Percentiles rank a stretch among this genome's conserved stretches.
Evolutionary conservation across 768 basidiomycete genomes (phyloP).

Genomic region (Rhodotorula kratochvilovae): DNA sequence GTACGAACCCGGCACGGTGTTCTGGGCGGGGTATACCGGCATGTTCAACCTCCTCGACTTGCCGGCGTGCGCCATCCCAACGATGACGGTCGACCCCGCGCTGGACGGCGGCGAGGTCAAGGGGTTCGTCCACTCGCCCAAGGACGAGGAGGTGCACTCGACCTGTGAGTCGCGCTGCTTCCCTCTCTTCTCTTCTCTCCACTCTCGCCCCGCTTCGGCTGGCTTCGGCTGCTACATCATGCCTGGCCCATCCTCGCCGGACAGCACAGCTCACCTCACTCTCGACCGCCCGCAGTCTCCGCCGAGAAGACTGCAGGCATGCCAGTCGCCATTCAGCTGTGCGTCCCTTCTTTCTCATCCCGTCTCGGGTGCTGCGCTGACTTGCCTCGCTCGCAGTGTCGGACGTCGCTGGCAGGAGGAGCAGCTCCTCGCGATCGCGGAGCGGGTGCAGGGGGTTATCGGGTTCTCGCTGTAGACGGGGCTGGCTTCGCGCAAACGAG

Average conservation of each 20-base stretch:
- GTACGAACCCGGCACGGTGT: not conserved
- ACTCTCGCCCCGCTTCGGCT: too few species aligned
- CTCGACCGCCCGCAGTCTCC: not conserved
- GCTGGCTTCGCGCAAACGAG: too few species aligned
- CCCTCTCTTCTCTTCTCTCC: not conserved
- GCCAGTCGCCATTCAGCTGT: not conserved
- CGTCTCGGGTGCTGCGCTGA: too few species aligned
- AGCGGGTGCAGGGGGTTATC: too few species aligned
- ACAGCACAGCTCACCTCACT: too few species aligned
- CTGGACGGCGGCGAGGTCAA: not conserved
- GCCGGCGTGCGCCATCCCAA: constrained; percentile 5
- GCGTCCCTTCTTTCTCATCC: too few species aligned
- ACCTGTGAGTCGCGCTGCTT: not conserved
- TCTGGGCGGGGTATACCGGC: not conserved
- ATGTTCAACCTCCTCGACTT: constrained; percentile 13
- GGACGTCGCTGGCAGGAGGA: constrained; percentile 5
- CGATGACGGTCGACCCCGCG: not conserved
- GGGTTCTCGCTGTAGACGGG: too few species aligned
- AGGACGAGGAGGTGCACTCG: not conserved
- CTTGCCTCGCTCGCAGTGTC: not conserved
- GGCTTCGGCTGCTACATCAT: too few species aligned
- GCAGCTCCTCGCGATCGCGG: constrained; percentile 3
- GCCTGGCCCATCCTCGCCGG: too few species aligned
- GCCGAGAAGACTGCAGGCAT: not conserved
- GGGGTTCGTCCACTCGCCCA: not conserved